These are phyloP conservation scores for Argentina anserina DNA, from an alignment of 306 rosid species.

Conservation along the genomic window DNA sequence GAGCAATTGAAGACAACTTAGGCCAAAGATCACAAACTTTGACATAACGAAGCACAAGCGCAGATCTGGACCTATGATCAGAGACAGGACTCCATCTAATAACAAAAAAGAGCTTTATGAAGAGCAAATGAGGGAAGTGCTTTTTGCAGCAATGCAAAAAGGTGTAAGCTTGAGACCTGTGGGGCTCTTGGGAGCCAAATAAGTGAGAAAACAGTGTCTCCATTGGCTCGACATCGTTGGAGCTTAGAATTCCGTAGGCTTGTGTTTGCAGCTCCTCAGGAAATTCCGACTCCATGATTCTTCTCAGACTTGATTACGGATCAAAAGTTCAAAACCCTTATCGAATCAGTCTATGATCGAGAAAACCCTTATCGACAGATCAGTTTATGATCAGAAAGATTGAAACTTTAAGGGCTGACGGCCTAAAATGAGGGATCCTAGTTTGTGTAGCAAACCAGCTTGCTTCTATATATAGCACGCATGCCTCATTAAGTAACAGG, in stretches of 20 bases:
- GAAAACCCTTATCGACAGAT: no score
- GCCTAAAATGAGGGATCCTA: not conserved
- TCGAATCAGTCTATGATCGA: not conserved
- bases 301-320: not conserved
- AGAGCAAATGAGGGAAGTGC: not conserved
- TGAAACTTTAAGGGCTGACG: not conserved
- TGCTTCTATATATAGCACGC: not conserved
- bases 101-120: conserved; percentile 3
- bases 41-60: not conserved
- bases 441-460: not conserved
- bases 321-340: not conserved
- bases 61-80: conserved; percentile 5
- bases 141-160: conserved; percentile 11
- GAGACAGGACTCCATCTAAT: not conserved
- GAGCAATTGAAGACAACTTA: not conserved
- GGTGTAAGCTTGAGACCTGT: conserved; percentile 1
- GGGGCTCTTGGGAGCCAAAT: conserved; percentile 7
- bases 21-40: conserved; percentile 13
- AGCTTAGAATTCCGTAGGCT: conserved; percentile 2
- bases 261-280: not conserved
- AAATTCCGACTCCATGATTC: conserved; percentile 12
- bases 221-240: conserved; percentile 5
- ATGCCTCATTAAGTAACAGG: not conserved
- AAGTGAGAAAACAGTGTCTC: not conserved
- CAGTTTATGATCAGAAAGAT: not conserved